A percentile compares a stretch with the other conserved stretches of the same genome.
Evolutionary conservation across 495 filamentous ascomycete species (phyloP).

Genomic region (Filosporella fistucella): DNA sequence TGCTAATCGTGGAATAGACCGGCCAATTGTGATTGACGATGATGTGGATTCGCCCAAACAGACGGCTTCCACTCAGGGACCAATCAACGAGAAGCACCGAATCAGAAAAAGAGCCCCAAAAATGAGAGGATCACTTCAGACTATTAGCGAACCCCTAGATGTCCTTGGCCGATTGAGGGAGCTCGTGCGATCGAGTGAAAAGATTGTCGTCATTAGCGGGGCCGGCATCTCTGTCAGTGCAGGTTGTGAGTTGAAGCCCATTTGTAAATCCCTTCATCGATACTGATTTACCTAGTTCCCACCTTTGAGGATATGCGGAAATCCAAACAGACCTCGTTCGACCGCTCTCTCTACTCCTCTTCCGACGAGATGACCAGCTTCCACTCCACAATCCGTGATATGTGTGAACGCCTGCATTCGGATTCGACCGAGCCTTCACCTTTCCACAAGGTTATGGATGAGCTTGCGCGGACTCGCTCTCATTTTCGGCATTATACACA

Average conservation of each 20-base stretch:
- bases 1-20: no score
- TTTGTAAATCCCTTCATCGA: neutral
- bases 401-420: neutral
- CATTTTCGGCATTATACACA: neutral
- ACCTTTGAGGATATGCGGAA: neutral
- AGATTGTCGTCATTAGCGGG: neutral
- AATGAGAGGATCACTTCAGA: no score
- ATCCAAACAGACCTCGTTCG: neutral
- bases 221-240: neutral
- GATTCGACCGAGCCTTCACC: neutral
- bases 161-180: neutral
- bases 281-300: neutral
- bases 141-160: neutral
- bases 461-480: neutral
- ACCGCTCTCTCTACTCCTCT: neutral
- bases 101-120: neutral
- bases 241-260: neutral
- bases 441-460: neutral
- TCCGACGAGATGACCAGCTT: neutral
- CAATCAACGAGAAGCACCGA: neutral
- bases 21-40: no score
- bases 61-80: neutral
- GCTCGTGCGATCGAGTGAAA: neutral
- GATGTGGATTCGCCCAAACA: no score
- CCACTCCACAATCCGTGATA: neutral